Conservation (phyloP, 2,329 filamentous ascomycete genomes). For the Fusarium nelsonii region DNA sequence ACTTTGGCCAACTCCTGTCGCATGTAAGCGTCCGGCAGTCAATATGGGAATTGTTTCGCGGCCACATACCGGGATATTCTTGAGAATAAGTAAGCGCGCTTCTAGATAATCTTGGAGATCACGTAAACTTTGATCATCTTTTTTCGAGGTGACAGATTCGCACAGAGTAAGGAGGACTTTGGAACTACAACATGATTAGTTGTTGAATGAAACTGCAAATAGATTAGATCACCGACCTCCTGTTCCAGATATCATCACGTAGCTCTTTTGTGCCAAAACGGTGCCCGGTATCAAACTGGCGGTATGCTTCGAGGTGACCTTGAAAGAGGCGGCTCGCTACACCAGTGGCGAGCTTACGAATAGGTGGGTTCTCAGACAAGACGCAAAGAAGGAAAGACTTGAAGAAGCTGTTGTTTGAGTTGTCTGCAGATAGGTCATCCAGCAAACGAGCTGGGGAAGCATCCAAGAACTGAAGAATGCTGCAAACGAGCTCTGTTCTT, state of each 20-base stretch:
- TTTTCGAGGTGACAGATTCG: constrained; percentile 60
- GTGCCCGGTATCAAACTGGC: constrained; percentile 44
- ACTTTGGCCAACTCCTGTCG: constrained; percentile 67
- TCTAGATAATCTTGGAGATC: constrained; percentile 68
- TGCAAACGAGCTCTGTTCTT: constrained; percentile 48
- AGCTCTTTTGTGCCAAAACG: constrained; percentile 48
- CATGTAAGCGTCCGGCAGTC: constrained; percentile 22
- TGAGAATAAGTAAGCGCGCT: constrained; percentile 66
- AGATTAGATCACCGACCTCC: constrained; percentile 58
- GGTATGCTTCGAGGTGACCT: constrained; percentile 48
- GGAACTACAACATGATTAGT: constrained; percentile 43
- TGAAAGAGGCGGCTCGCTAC: constrained; percentile 63
- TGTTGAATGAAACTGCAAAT: background rate
- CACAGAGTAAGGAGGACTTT: constrained; percentile 62
- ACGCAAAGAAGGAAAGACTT: constrained; percentile 67
- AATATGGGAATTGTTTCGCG: background rate
- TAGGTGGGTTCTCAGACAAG: constrained; percentile 63
- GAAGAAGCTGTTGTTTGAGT: constrained; percentile 54
- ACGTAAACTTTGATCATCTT: constrained; percentile 58
- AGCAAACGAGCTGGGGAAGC: constrained; percentile 58
- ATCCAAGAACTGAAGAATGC: constrained; percentile 69
- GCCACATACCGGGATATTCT: constrained; percentile 61
- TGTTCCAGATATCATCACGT: constrained; percentile 63
- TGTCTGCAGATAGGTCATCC: constrained; percentile 48
- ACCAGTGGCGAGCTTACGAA: constrained; percentile 62